Base-by-base conservation (phyloP, 2,329 filamentous ascomycete genomes). In the Cytospora leucostoma region DNA sequence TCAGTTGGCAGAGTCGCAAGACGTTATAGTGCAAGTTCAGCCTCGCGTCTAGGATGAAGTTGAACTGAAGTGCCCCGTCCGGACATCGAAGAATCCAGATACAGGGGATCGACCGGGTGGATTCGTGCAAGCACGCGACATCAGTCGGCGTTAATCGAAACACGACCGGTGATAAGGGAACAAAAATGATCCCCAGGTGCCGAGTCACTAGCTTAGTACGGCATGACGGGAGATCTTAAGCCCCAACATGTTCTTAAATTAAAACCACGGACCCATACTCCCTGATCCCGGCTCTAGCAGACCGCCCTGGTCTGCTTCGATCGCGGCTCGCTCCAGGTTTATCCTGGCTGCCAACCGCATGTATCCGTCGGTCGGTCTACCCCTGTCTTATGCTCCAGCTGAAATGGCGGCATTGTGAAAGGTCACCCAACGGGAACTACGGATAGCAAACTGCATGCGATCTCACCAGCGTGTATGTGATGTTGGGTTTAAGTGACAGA, bases 161-260 rank as follows among this genome's bases (percentile, higher is more conserved):
- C 27, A 27, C 13, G 17, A 15, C 21, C 10, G 49, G 15, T 21
- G 21, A 15, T 32, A 13, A 17, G 53, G 59, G 47, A 32, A 56
- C 56, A 65, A 47, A 33, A 56, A 44, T 65, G n/a, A 44, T 56
- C 63, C 63, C 63, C 32, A 59, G 47, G 15, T 65, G 63, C 63
- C 63, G 63, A 52, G 21, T 38, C 4, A 59, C 59, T 40, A 13
- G 33, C 13, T 58, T 40, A 49, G 44, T 53, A 27, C 32, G 17
- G 49, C 56, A 49, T 44, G 47, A 17, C 58, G 40, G n/a, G 19
- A 57, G 49, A 52, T 56, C 52, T 53, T 61, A 4, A 4, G 27
- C 27, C 27, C 27, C 27, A 21, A 21, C 19, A 21, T 7, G n/a
- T 47, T 47, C 8, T 21, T 7, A 19, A 21, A 21, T 44, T n/a